Evolutionary conservation across 1,139 yeast species (phyloP), one percentile per base, ranked within the genome.

Genomic region (Maudiozyma humilis): DNA sequence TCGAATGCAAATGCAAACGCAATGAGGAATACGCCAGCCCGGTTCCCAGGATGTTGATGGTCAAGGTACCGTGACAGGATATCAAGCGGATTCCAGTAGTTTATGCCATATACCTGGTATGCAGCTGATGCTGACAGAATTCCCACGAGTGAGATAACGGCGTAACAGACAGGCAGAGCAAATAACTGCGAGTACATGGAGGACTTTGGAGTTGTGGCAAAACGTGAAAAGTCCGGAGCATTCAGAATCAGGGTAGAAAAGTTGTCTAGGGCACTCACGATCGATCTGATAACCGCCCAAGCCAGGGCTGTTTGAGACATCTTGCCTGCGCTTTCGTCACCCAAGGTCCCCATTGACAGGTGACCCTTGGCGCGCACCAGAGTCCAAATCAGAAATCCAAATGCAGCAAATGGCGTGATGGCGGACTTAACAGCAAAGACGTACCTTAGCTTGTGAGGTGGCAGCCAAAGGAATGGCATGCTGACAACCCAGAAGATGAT

Each of bases 171-270:
- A 19, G 95, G 95, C 49, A 86, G 76, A 3, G 88, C 72, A 29
- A 83, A 57, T 38, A 76, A 57, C 57, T 79, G 83, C 1, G 83
- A 72, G 62, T 72, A 65, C 17, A 70, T 55, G 1, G 80, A 71
- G 12, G 77, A 69, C 38, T 60, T 62, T 34, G 71, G 69, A 30
- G 76, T 75, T 49, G 72, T 75, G 10, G 95, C 84, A 64, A 87
- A 83, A 63, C 96, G 78, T 16, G 95, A 74, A 65, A 86, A 87
- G 71, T 88, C 96, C 0, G 96, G 95, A n/a, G 93, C 84, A 65
- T 87, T 88, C 51, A 83, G 75, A 58, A 87, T 82, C 55, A 87
- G 72, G 3, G 95, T 85, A 3, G 94, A 91, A 57, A 87, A 86
- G 66, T 84, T 84, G 35, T 93, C 87, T 52, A 87, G 68, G 37